phyloP scores from a whole-genome alignment of 2,329 filamentous ascomycete species.

The Colletotrichum melonis region DNA sequence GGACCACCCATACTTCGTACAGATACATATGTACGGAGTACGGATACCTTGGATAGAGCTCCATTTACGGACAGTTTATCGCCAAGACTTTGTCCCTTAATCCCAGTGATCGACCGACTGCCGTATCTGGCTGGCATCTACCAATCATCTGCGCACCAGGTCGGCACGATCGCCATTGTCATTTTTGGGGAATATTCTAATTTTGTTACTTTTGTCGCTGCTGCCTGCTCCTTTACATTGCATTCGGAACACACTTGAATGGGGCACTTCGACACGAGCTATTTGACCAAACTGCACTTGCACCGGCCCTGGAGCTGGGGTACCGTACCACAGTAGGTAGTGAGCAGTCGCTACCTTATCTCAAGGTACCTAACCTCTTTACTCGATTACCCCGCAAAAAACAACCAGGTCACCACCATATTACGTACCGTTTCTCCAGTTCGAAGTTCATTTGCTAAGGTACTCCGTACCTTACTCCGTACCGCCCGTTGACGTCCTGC shows the following conservation, averaged over 20 bases:
- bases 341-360: background rate
- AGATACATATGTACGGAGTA: background rate
- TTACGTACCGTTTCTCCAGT: background rate
- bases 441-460: constrained; percentile 6
- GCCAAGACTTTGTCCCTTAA: constrained; percentile 20
- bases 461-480: no score
- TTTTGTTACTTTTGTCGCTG: background rate
- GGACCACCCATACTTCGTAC: no score
- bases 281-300: background rate
- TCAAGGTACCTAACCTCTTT: background rate
- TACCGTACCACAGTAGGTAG: background rate
- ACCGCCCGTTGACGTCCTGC: background rate
- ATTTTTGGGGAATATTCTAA: background rate
- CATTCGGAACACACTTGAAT: background rate
- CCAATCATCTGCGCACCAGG: constrained; percentile 5
- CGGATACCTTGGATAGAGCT: background rate
- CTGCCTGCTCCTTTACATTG: constrained; percentile 10
- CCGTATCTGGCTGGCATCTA: constrained; percentile 11
- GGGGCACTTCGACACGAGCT: background rate
- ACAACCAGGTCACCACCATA: background rate
- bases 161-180: constrained; percentile 1
- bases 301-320: background rate
- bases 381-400: constrained; percentile 31
- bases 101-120: constrained; percentile 24
- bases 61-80: background rate